These are phyloP conservation scores for Pseudocercospora vitis DNA, from an alignment of 2,329 filamentous ascomycete species.

Conservation along the genomic window DNA sequence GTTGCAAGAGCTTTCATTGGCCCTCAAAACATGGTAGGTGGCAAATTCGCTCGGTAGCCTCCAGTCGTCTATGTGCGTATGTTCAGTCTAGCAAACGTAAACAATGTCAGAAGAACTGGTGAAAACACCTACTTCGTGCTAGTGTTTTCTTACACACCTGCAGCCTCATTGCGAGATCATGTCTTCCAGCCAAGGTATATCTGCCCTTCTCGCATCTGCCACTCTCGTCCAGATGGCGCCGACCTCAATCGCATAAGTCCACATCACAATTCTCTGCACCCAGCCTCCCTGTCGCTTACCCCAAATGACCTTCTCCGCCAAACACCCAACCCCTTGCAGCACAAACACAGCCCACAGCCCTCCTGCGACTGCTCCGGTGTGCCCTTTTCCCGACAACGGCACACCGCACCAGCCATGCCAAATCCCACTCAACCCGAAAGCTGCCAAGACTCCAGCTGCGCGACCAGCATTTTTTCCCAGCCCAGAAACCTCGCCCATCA, in stretches of 20 bases:
- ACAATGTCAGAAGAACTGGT: too few relatives aligned
- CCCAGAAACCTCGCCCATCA: background rate
- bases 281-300: background rate
- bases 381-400: background rate
- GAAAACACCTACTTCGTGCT: too few relatives aligned
- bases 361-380: background rate
- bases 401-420: conserved; percentile 19
- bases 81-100: too few relatives aligned
- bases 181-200: background rate
- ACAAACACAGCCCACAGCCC: conserved; percentile 14
- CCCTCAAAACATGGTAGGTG: too few relatives aligned
- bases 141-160: too few relatives aligned
- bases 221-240: conserved; percentile 9
- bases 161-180: background rate
- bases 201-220: background rate
- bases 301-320: conserved; percentile 11
- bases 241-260: conserved; percentile 11
- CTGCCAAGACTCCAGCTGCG: conserved; percentile 8
- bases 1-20: too few relatives aligned
- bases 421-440: conserved; percentile 14
- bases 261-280: conserved; percentile 8
- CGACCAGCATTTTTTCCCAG: background rate
- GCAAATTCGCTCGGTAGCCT: too few relatives aligned
- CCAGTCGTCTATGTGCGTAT: too few relatives aligned
- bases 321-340: conserved; percentile 14